Conservation (phyloP, 495 filamentous ascomycete genomes). For the Trichocladium uniseriatum region DNA sequence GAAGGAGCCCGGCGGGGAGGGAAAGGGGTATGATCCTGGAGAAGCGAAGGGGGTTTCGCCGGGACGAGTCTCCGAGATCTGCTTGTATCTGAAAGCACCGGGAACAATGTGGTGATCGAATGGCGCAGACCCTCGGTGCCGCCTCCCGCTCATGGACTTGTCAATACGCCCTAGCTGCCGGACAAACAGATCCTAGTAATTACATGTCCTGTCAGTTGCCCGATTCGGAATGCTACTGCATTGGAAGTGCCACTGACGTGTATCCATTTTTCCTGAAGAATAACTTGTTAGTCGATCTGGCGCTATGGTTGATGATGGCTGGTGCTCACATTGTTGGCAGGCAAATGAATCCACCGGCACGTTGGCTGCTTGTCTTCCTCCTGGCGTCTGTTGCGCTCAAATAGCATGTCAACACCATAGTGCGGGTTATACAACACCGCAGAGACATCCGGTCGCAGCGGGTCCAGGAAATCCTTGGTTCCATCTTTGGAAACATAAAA, state of each 20-base stretch:
- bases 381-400: not conserved
- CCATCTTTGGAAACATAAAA: not conserved
- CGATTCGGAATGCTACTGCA: not conserved
- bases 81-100: not conserved
- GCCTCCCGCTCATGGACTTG: not conserved
- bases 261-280: not conserved
- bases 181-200: not conserved
- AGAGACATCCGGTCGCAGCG: not conserved
- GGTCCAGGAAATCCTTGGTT: not conserved
- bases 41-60: not conserved
- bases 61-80: not conserved
- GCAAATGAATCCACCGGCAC: conserved; percentile 5
- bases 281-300: conserved; percentile 8
- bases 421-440: not conserved
- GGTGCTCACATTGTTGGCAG: conserved; percentile 8
- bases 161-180: not conserved
- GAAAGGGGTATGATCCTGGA: not conserved
- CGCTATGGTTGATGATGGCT: conserved; percentile 10
- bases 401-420: not conserved
- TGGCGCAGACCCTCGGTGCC: not conserved
- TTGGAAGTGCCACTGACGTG: not conserved
- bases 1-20: not conserved
- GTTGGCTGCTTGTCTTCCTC: not conserved
- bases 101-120: conserved; percentile 1
- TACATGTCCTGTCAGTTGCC: not conserved